These are phyloP conservation scores for Eragrostis curvula DNA, from an alignment of 176 grass and related monocot species.

Conservation along the genomic window DNA sequence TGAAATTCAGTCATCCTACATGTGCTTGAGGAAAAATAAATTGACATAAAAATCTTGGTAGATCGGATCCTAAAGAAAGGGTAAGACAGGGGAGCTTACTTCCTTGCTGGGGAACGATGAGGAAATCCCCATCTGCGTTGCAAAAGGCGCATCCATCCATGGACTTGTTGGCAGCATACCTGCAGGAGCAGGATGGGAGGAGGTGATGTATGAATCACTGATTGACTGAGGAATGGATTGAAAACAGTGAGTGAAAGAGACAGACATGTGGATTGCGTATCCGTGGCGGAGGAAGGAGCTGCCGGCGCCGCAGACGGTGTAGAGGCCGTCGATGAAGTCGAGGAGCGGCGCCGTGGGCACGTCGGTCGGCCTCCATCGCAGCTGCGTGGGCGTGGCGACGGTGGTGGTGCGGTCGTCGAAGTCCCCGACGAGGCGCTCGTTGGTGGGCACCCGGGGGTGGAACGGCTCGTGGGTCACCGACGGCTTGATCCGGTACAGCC, in stretches of 20 bases:
- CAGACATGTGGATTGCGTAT: constrained; percentile 86
- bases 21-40: too few species aligned
- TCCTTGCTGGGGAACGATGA: constrained; percentile 83
- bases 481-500: constrained; percentile 96
- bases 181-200: background rate
- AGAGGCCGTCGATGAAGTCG: constrained; percentile 83
- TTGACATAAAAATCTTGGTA: too few species aligned
- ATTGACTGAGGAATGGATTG: too few species aligned
- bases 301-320: constrained; percentile 87
- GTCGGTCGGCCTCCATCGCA: constrained; percentile 75
- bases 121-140: constrained; percentile 95
- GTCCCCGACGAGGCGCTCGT: constrained; percentile 64
- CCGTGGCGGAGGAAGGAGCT: constrained; percentile 87
- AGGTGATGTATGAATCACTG: too few species aligned
- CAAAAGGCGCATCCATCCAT: constrained; percentile 90
- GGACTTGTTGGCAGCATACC: constrained; percentile 91
- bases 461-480: constrained; percentile 97
- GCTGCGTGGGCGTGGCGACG: constrained; percentile 81
- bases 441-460: constrained; percentile 62
- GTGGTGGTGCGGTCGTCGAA: constrained; percentile 70
- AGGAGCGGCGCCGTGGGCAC: constrained; percentile 40
- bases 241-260: background rate
- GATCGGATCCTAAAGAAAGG: too few species aligned
- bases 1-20: too few species aligned
- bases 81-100: constrained; percentile 44